Evolutionary conservation across 129 eudicot genomes (phyloP), one percentile per base, ranked within the genome.

Genomic region (Solidago caesia): DNA sequence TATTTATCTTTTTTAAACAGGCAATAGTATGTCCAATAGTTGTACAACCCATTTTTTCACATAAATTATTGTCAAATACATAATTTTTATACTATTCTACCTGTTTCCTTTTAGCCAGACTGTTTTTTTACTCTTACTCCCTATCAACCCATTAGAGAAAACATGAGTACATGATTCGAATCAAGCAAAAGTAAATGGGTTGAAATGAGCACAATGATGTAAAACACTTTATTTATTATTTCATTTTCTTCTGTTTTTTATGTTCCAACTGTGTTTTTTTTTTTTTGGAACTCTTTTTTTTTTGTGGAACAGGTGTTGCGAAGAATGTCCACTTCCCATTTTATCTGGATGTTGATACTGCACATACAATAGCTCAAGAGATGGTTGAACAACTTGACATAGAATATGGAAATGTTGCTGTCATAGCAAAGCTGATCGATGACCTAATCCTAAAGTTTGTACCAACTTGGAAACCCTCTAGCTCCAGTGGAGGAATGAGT

Each of bases 311-410:
- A 91, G 97, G 87, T 78, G 51, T 43, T 44, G 76, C 11, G 10
- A 79, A 82, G 80, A 72, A 81, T 65, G 79, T 91, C 14, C 81
- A 89, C 55, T 91, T 91, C 68, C 7, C 42, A 4, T 87, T 88
- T 75, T 83, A 78, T 73, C 81, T 85, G 7, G 70, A 76, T 3
- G 48, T 58, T 21, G 97, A 91, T 74, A 91, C 97, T 3, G 82
- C 86, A 43, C 29, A 68, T 25, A 81, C 92, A 52, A 84, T 92
- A 61, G 92, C 89, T 26, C 58, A 77, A 75, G 97, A 92, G 81
- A 92, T 92, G 97, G 90, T 89, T 60, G 84, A 91, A 53, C 76
- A 86, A 16, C 88, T 91, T 58, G 85, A 84, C 43, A 76, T 87
- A 68, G 69, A 71, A 61, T 78, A 70, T 4, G 86, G 82, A 49